Conservation (phyloP, 129 eudicot genomes). For the Tagetes patula region DNA sequence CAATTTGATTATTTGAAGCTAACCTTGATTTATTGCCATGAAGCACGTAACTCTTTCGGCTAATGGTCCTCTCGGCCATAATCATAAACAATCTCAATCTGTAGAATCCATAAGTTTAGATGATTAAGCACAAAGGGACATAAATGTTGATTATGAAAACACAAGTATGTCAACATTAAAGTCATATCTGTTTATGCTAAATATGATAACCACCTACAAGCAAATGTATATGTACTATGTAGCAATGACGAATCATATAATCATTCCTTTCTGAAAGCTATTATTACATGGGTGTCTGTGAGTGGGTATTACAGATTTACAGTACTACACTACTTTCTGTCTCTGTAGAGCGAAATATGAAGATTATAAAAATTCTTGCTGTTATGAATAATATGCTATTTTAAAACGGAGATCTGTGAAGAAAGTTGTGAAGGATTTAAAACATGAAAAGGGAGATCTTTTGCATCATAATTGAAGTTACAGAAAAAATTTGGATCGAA, state of each 20-base stretch:
- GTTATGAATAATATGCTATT: not conserved
- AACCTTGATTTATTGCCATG: constrained; percentile 57
- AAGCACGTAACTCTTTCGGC: constrained; percentile 25
- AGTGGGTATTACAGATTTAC: not conserved
- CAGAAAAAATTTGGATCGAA: not conserved
- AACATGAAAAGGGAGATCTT: not conserved
- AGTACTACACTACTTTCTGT: not conserved
- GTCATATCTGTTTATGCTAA: not conserved
- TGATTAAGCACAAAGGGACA: constrained; percentile 22
- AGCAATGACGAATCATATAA: not conserved
- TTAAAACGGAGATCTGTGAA: not conserved
- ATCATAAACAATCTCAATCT: constrained; percentile 89
- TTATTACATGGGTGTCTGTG: not conserved
- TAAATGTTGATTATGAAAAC: constrained; percentile 2
- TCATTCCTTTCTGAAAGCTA: not conserved
- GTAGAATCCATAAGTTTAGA: constrained; percentile 31
- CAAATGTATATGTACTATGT: not conserved
- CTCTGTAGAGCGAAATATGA: not conserved
- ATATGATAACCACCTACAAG: constrained; percentile 7
- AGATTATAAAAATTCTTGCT: constrained; percentile 1
- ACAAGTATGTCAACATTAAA: not conserved
- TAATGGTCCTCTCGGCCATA: constrained; percentile 75
- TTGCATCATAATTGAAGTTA: not conserved
- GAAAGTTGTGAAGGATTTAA: not conserved
- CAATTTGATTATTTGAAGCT: constrained; percentile 11